Evolutionary conservation across 306 rosid genomes (phyloP).

Genomic region (Vigna nakashimae): DNA sequence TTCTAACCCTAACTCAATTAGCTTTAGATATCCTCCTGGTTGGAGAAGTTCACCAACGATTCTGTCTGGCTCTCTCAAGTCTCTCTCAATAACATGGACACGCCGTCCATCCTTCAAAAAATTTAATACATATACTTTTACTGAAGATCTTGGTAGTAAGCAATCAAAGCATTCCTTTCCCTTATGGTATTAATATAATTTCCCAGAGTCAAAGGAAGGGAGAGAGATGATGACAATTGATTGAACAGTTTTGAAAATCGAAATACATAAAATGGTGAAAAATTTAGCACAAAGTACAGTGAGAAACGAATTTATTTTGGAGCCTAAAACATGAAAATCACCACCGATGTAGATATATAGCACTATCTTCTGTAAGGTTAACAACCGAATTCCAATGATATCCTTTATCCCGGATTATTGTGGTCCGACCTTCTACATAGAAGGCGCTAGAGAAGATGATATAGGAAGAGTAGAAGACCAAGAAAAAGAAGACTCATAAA

Average conservation of each 20-base stretch:
- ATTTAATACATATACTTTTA: constrained; percentile 5
- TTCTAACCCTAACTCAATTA: constrained; percentile 66
- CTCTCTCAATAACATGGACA: constrained; percentile 70
- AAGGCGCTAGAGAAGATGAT: too few relatives aligned
- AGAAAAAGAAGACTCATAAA: too few relatives aligned
- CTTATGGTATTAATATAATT: constrained; percentile 7
- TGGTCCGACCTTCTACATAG: not conserved
- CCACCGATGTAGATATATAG: not conserved
- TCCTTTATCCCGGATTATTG: not conserved
- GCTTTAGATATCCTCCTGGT: constrained; percentile 75
- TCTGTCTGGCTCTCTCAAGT: constrained; percentile 64
- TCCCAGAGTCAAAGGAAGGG: not conserved
- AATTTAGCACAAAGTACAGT: not conserved
- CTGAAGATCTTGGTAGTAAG: not conserved
- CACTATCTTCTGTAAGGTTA: not conserved
- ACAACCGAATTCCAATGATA: not conserved
- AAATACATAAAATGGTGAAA: constrained; percentile 1
- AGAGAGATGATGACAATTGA: not conserved
- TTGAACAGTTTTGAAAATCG: constrained; percentile 10
- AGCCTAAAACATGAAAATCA: not conserved
- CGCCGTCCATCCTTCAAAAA: constrained; percentile 61
- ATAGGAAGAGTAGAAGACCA: too few relatives aligned
- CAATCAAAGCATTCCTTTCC: constrained; percentile 12
- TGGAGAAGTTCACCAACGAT: constrained; percentile 76
- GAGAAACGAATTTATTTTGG: too few relatives aligned